Evolutionary conservation across 768 basidiomycete genomes (phyloP), one percentile per base, ranked within the genome.

Genomic region (Pulveroboletus sp.): DNA sequence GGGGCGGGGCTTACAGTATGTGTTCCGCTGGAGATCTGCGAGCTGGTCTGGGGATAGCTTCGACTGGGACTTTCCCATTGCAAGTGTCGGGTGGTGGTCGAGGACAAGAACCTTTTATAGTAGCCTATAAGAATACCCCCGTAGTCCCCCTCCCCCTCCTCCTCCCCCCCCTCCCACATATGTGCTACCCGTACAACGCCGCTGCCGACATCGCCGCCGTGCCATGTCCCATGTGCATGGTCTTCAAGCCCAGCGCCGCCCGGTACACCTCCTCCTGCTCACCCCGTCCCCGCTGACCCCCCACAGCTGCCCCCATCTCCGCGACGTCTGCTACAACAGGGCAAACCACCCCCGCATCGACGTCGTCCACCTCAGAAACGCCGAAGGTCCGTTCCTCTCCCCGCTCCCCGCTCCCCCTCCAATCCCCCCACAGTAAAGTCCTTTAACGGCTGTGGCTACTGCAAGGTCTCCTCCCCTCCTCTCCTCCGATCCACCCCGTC

Each of bases 31-130:
- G 43, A 99, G 84, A 63, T 94, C 92, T 16, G 85, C 77, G 52
- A 99, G 84, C 71, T 98, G 92, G 52, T 98, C 95, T 36, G 87
- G 84, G 13, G 91, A 87, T 39, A 99, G 81, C 71, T 98, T 99
- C 59, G 87, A 90, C 71, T 97, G 94, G 29, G 91, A 88, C 75
- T 97, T 97, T 70, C 97, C 97, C 97, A 97, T 97, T 67, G 67
- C 78, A n/a, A n/a, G n/a, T n/a, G n/a, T n/a, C n/a, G 68, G 72
- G 53, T 46, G 49, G 61, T 54, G 55, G 40, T 42, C 13, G 45
- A 21, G 27, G 43, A 46, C 33, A 35, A 34, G 45, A 40, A 3
- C 70, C 65, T 69, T 60, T 64, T 69, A 65, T 64, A 55, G 66
- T 50, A 63, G 51, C 36, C 39, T 66, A 68, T 66, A 66, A 67